Conservation (phyloP, 345 rosid species). For the Populus pruinosa region DNA sequence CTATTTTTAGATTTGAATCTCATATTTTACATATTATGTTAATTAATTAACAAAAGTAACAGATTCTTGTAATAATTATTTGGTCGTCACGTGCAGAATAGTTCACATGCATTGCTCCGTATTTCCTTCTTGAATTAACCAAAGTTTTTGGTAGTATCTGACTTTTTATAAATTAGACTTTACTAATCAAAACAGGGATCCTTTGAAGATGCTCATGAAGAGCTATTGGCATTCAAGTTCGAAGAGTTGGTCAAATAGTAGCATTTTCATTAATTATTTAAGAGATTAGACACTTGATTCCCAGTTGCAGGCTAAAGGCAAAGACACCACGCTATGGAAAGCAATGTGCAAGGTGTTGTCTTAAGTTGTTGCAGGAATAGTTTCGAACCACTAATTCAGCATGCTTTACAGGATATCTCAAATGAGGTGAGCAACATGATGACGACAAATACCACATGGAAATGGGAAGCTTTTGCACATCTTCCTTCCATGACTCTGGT, state of each 20-base stretch:
- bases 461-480: no score
- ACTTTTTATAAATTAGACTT: constrained; percentile 12
- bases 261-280: constrained; percentile 16
- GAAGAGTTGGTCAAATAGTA: not conserved
- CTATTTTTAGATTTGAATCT: constrained; percentile 9
- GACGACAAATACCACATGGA: no score
- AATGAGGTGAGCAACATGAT: no score
- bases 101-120: constrained; percentile 27
- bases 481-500: no score
- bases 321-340: no score
- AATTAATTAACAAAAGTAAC: not conserved
- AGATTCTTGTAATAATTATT: constrained; percentile 22
- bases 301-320: no score
- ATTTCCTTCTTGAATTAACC: not conserved
- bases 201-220: constrained; percentile 7
- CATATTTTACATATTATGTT: not conserved
- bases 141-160: not conserved
- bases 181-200: constrained; percentile 12
- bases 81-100: constrained; percentile 19
- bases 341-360: no score
- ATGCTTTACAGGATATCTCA: no score
- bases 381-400: no score
- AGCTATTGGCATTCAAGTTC: not conserved
- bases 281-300: not conserved
- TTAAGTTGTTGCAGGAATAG: no score